Percentiles rank a stretch among this genome's conserved stretches.
Evolutionary conservation across 176 grass and related monocot species (phyloP).

Genomic region (Tillandsia fasciculata): DNA sequence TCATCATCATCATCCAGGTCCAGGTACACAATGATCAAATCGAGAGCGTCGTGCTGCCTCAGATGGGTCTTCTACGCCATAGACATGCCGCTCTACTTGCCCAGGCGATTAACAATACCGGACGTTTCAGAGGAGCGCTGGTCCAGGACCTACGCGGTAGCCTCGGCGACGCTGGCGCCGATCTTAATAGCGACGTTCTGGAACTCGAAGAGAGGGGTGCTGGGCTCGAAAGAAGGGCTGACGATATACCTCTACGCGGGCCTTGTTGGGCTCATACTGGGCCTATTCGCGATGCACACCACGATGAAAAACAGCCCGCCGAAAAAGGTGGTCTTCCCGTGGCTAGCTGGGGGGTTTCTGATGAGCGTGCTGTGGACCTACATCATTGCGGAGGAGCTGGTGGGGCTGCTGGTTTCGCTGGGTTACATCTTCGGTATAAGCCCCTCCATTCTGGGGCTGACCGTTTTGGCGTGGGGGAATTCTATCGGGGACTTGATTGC

Average conservation of each 20-base stretch:
- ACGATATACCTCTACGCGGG: conserved; percentile 18
- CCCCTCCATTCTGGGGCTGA: conserved; percentile 58
- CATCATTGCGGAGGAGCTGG: conserved; percentile 66
- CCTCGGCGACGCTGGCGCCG: conserved; percentile 45
- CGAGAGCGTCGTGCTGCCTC: neutral
- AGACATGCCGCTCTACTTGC: conserved; percentile 65
- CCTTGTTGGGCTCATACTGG: conserved; percentile 20
- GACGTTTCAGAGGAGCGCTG: conserved; percentile 61
- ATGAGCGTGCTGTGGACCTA: conserved; percentile 93
- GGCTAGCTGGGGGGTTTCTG: conserved; percentile 58
- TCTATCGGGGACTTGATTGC: conserved; percentile 79
- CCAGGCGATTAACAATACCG: conserved; percentile 72
- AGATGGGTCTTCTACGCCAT: conserved; percentile 16
- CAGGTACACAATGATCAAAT: neutral
- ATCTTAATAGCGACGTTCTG: conserved; percentile 43
- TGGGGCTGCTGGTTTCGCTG: conserved; percentile 51
- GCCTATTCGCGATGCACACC: conserved; percentile 13
- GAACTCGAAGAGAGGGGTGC: conserved; percentile 24
- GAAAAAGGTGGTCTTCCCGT: conserved; percentile 30
- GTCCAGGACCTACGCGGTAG: conserved; percentile 31
- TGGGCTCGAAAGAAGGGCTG: neutral
- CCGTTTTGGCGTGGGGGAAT: conserved; percentile 84
- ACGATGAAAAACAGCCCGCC: conserved; percentile 23
- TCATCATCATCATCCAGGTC: neutral
- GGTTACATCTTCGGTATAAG: conserved; percentile 59